Percentiles rank a stretch among this genome's conserved stretches.
Conservation (phyloP, 73 alveolate species). For the Stentor coeruleus region DNA sequence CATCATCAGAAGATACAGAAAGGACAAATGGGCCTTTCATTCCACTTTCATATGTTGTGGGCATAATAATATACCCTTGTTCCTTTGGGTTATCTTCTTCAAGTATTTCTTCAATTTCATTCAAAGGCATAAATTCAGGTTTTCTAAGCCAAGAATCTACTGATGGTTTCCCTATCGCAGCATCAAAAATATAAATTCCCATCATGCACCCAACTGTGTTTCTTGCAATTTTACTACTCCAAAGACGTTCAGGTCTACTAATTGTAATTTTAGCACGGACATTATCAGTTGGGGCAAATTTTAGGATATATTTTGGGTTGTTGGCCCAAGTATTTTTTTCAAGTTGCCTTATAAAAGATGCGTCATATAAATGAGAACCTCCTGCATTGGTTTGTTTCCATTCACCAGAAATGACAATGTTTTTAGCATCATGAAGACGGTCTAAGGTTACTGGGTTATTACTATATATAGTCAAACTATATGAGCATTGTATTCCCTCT, state of each 20-base stretch:
- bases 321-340: slow-evolving; percentile 67
- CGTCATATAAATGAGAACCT: slow-evolving; percentile 84
- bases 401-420: slow-evolving; percentile 70
- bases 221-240: slow-evolving; percentile 79
- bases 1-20: slow-evolving; percentile 73
- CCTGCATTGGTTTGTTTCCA: slow-evolving; percentile 82
- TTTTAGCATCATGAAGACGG: slow-evolving; percentile 69
- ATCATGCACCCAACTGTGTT: slow-evolving; percentile 88
- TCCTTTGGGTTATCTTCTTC: slow-evolving; percentile 73
- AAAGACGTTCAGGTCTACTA: slow-evolving; percentile 77
- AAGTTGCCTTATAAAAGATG: slow-evolving; percentile 63
- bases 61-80: slow-evolving; percentile 93
- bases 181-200: slow-evolving; percentile 74
- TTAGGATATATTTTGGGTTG: slow-evolving; percentile 75
- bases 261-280: slow-evolving; percentile 65
- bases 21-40: slow-evolving; percentile 83
- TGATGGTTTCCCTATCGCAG: slow-evolving; percentile 44
- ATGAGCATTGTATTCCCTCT: slow-evolving; percentile 62
- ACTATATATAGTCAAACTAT: slow-evolving; percentile 69
- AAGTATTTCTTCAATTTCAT: slow-evolving; percentile 70
- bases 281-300: slow-evolving; percentile 48
- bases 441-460: slow-evolving; percentile 69
- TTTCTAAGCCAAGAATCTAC: slow-evolving; percentile 33
- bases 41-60: slow-evolving; percentile 90
- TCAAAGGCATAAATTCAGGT: slow-evolving; percentile 89